Evolutionary conservation across 805 yeast species (phyloP).

Genomic region (Candida coquimbonensis): DNA sequence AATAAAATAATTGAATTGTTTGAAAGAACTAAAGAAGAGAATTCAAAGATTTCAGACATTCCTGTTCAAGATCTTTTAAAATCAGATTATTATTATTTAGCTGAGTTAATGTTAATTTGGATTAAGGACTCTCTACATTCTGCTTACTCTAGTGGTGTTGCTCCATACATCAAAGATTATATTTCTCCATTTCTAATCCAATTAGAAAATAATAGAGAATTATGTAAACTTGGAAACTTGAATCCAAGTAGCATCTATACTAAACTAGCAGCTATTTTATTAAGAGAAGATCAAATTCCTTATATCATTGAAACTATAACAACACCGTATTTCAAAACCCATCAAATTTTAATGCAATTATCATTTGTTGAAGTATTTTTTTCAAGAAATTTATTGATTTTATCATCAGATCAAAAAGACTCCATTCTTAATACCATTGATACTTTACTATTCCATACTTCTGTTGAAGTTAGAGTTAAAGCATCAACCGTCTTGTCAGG

Average conservation of each 20-base stretch:
- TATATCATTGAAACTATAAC: slow-evolving; percentile 37
- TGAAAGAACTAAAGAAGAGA: slow-evolving; percentile 33
- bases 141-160: slow-evolving; percentile 44
- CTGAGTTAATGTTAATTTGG: slow-evolving; percentile 62
- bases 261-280: slow-evolving; percentile 41
- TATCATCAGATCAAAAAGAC: slow-evolving; percentile 40
- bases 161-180: slow-evolving; percentile 42
- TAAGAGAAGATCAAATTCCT: slow-evolving; percentile 34
- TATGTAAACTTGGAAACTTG: slow-evolving; percentile 62
- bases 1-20: slow-evolving; percentile 37
- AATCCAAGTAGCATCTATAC: slow-evolving; percentile 44
- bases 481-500: slow-evolving; percentile 75
- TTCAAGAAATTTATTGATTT: slow-evolving; percentile 55
- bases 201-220: slow-evolving; percentile 66
- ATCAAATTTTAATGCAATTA: slow-evolving; percentile 61
- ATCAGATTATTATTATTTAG: slow-evolving; percentile 53
- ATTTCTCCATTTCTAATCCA: slow-evolving; percentile 66
- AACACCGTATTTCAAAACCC: slow-evolving; percentile 36
- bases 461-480: slow-evolving; percentile 67
- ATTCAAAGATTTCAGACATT: slow-evolving; percentile 26
- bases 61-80: slow-evolving; percentile 51
- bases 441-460: slow-evolving; percentile 49
- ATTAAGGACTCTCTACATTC: slow-evolving; percentile 46
- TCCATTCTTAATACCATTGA: slow-evolving; percentile 46
- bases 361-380: slow-evolving; percentile 65